Evolutionary conservation across 495 filamentous ascomycete species (phyloP).

Genomic region (Podospora tetraspora): DNA sequence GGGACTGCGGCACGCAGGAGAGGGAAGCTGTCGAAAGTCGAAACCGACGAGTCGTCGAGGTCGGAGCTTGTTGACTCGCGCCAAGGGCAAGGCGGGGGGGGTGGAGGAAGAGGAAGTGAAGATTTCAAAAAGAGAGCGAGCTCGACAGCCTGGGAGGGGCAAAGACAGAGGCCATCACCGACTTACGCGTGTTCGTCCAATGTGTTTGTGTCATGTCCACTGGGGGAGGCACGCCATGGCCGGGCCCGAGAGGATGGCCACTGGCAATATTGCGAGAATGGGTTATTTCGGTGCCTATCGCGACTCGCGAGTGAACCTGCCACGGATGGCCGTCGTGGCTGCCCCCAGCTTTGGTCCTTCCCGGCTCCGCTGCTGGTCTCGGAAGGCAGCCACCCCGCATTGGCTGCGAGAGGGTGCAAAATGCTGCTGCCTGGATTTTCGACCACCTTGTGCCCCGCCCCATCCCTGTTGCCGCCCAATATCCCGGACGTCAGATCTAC

Average conservation of each 20-base stretch:
- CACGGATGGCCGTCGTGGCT: not conserved
- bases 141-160: not conserved
- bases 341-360: not conserved
- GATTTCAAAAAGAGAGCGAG: not conserved
- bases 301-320: not conserved
- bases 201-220: too few species aligned
- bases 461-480: not conserved
- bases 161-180: not conserved
- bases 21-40: too few species aligned
- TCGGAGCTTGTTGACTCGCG: too few species aligned
- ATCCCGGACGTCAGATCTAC: not conserved
- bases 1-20: too few species aligned
- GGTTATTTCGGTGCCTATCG: conserved; percentile 33
- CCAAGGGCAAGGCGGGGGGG: not conserved
- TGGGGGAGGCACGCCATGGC: not conserved
- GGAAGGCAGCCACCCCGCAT: conserved; percentile 9
- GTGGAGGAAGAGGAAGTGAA: not conserved
- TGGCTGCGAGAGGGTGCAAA: conserved; percentile 20
- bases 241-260: conserved; percentile 2
- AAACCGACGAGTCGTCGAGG: too few species aligned
- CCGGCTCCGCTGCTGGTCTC: conserved; percentile 1
- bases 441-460: conserved; percentile 8
- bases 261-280: not conserved
- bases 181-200: not conserved
- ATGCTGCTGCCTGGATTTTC: conserved; percentile 31